Base-by-base conservation (phyloP, 106 monocot genomes). In the Acanthochlamys bracteata region DNA sequence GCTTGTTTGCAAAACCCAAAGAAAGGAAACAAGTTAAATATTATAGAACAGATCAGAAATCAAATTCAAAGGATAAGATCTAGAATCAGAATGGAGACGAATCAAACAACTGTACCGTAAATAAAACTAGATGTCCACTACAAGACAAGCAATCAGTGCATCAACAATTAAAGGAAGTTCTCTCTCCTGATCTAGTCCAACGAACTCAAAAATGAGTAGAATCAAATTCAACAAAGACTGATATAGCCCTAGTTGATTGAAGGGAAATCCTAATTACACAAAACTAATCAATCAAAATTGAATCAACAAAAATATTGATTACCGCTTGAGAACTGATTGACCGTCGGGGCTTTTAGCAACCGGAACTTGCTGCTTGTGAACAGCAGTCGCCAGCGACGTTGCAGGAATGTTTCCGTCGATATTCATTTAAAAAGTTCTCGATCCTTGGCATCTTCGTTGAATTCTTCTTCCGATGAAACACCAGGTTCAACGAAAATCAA, bases 271-370 rank as follows among this genome's bases (percentile, higher is more conserved):
- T 6, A n/a, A n/a, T n/a, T n/a, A n/a, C n/a, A n/a, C n/a, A n/a
- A n/a, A n/a, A n/a, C 33, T 33, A 33, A 33, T 33, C 33, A 33
- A 3, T 33, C 33, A 33, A 49, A 17, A 49, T 49, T 10, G 17
- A 49, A 4, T 2, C 1, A 49, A 49, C 2, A 12, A 49, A 49
- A 49, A 49, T 1, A 49, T 33, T 9, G 22, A 49, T 20, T 26
- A 93, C 93, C 93, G 85, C 69, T 84, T 95, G 49, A 82, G 53
- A 27, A 86, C 90, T 24, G 86, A 84, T 39, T 82, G 89, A 15
- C 79, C 74, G 11, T 89, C 90, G 11, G 65, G 60, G 21, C 70
- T 71, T 62, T 78, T 86, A 15, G 90, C 68, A 15, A 26, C 33
- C 0, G 83, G 84, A 23, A 57, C 65, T n/a, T 69, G 25, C 63